Evolutionary conservation across 2,329 filamentous ascomycete genomes (phyloP), one percentile per base, ranked within the genome.

Genomic region (Cucurbitaria berberidis): DNA sequence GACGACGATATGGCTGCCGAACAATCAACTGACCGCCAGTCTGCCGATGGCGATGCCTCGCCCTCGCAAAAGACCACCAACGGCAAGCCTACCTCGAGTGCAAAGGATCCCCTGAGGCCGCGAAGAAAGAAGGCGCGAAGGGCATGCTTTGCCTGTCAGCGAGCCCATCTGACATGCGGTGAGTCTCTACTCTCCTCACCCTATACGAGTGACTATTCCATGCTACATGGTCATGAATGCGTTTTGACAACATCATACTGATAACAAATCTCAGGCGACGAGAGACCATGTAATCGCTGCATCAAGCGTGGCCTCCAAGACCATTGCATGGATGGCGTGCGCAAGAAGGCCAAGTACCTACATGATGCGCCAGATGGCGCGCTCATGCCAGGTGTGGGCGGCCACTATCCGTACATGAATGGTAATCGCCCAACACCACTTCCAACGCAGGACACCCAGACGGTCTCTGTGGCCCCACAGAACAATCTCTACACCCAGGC

Each of bases 261-360:
- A 29, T 19, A 26, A 55, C 45, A 29, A 21, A 11, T 43, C 7
- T 34, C 70, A 98, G 95, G 93, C 68, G 95, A 99, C 74, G 93
- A 99, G 76, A 85, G 95, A 65, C 95, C 95, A 47, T 99, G 95
- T 74, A 86, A 92, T 70, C 84, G 95, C 69, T 99, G 95, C 75
- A 91, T 98, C 66, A 97, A 97, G 77, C 89, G 95, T 66, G 91
- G 91, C 40, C 84, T 98, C 19, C 90, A 92, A 68, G 92, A 96
- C 73, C 86, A 86, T 56, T 99, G 95, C 71, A 92, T 96, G 75
- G 95, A 99, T 72, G 95, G 95, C 48, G 92, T 98, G 45, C 89
- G 95, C 59, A 99, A 99, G 78, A 99, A 98, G 82, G 95, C 95
- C 46, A 99, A 99, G 76, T 99, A 99, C 75, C 89, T 99, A 51